Percentiles rank a stretch among this genome's conserved stretches.
Conservation (phyloP, 768 basidiomycete genomes). For the Nevesoporus exiguus region DNA sequence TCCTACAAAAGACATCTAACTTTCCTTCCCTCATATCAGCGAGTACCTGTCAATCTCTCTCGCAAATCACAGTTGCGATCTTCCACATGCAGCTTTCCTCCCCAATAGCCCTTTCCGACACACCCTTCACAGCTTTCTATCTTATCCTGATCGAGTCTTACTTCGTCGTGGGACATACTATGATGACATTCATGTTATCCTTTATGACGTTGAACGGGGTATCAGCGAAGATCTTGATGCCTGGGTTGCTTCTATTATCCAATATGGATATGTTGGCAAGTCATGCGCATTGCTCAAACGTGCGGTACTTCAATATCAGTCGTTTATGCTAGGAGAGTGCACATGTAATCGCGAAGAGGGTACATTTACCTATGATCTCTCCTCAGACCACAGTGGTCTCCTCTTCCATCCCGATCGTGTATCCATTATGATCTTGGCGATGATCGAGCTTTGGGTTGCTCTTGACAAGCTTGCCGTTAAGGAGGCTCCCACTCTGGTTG, state of each 20-base stretch:
- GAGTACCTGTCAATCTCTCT: neutral
- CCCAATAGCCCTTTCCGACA: neutral
- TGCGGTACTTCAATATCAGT: neutral
- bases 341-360: neutral
- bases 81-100: neutral
- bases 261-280: neutral
- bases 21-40: neutral
- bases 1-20: neutral
- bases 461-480: neutral
- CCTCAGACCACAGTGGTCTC: neutral
- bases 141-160: neutral
- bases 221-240: neutral
- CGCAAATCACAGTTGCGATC: neutral
- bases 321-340: too few species aligned
- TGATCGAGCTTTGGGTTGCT: neutral
- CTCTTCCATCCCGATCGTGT: neutral
- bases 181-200: neutral
- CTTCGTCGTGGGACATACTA: neutral
- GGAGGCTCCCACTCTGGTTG: neutral
- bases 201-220: neutral
- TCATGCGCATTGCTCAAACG: neutral
- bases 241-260: neutral
- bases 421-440: neutral
- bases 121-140: neutral
- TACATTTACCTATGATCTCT: too few species aligned